A percentile compares a stretch with the other conserved stretches of the same genome.
Conservation (phyloP, 768 basidiomycete genomes). For the Russula earlei region DNA sequence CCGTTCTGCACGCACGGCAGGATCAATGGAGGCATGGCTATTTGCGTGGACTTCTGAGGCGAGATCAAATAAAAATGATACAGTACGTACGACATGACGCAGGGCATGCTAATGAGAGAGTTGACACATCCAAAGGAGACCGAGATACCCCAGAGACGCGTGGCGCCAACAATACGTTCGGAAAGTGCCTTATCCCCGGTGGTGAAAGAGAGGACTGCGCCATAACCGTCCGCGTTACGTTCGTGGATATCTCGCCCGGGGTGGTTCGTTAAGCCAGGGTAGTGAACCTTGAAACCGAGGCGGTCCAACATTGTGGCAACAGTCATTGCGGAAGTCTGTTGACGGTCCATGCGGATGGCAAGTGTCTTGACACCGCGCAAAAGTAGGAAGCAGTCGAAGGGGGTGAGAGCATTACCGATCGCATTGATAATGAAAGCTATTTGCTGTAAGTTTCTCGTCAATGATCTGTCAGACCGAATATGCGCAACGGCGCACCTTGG, state of each 20-base stretch:
- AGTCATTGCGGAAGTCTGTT: conserved; percentile 69
- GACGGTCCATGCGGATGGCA: conserved; percentile 90
- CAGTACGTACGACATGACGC: conserved; percentile 91
- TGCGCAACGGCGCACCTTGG: conserved; percentile 46
- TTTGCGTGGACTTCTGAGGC: background rate
- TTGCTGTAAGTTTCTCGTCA: conserved; percentile 39
- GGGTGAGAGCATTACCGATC: conserved; percentile 88
- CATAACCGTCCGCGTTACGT: conserved; percentile 82
- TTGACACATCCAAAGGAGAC: conserved; percentile 99
- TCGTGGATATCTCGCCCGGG: conserved; percentile 84
- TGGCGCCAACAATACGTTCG: conserved; percentile 86
- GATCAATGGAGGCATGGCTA: conserved; percentile 96
- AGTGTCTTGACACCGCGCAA: conserved; percentile 95
- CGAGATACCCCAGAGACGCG: conserved; percentile 93
- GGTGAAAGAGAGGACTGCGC: conserved; percentile 90
- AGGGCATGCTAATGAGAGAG: conserved; percentile 97
- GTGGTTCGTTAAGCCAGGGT: conserved; percentile 80
- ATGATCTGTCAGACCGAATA: conserved; percentile 4
- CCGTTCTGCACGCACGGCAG: conserved; percentile 88
- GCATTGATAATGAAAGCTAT: conserved; percentile 89
- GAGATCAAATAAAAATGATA: background rate
- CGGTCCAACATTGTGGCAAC: conserved; percentile 80
- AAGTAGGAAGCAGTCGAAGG: conserved; percentile 94
- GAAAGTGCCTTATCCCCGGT: conserved; percentile 87
- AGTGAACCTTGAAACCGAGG: conserved; percentile 85